These are phyloP conservation scores for Astrocystis sublimbata DNA, from an alignment of 495 filamentous ascomycete genomes.

Conservation along the genomic window DNA sequence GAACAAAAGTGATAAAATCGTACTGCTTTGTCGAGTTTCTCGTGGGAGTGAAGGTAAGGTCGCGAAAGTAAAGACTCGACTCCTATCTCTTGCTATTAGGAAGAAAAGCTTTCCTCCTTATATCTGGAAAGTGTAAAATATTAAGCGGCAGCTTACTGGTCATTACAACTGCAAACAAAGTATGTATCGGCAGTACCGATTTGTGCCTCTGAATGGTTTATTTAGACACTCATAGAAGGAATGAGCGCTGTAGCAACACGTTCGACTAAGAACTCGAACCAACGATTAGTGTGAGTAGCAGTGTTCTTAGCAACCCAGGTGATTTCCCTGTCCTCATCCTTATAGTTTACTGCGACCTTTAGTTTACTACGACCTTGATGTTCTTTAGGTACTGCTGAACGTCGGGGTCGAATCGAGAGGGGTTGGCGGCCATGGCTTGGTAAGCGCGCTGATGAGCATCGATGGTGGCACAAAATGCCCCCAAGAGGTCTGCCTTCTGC, in stretches of 20 bases:
- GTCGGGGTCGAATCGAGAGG: constrained; percentile 1
- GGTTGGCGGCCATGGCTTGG: not conserved
- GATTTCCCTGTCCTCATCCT: not conserved
- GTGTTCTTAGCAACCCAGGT: not conserved
- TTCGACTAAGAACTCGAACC: constrained; percentile 2
- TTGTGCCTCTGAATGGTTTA: not conserved
- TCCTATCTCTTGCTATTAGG: too few species aligned
- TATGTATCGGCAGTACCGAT: not conserved
- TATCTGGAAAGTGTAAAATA: too few species aligned
- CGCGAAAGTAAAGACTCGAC: too few species aligned
- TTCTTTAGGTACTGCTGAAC: constrained; percentile 4
- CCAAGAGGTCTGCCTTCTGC: not conserved
- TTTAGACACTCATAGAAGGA: not conserved
- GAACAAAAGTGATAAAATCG: too few species aligned
- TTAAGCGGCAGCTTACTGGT: too few species aligned
- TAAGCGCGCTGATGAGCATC: not conserved
- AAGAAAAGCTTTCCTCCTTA: too few species aligned
- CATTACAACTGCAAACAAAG: not conserved
- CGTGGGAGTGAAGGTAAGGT: too few species aligned
- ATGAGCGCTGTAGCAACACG: constrained; percentile 1
- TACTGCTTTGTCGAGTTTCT: too few species aligned
- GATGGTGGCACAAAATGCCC: constrained; percentile 1
- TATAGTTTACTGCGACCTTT: too few species aligned
- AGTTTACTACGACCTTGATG: not conserved
- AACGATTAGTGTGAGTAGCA: not conserved